Evolutionary conservation across 202 grass and related monocot genomes (phyloP), one percentile per base, ranked within the genome.

Genomic region (Elaeis oleifera): DNA sequence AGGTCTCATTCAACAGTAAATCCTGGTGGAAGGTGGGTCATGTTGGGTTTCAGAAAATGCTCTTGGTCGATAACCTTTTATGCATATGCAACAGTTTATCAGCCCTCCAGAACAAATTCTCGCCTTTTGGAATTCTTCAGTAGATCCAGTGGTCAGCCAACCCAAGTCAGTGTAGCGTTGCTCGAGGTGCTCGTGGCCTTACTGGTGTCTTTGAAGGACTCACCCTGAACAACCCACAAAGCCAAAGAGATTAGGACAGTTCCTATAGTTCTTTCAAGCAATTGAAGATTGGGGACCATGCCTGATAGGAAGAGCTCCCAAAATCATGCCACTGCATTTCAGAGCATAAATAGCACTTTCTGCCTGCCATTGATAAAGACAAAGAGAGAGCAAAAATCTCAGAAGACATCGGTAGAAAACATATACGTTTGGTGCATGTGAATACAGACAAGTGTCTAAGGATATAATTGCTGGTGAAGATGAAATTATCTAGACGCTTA

Each of bases 11-110:
- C 8, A 44, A 44, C 11, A 44, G 9, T 44, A 44, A 5, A 44
- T 6, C 1, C 36, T 44, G 36, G 36, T 44, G 36, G 36, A 44
- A 44, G 36, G 36, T 44, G 36, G 36, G 36, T 44, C 9, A 44
- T 44, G 8, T 44, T 44, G 36, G 36, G 8, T 13, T 44, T 44
- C 36, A 44, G 36, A 44, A 44, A 44, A 44, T 13, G 36, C 36
- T 62, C 61, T 48, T 51, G 24, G 24, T 57, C 60, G 65, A 58
- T 54, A 81, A 7, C 51, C 29, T 36, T 39, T 71, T 58, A 78
- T 68, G 81, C 31, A 80, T 53, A 59, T 59, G 50, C 70, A 53
- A 72, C 64, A 48, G 28, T 63, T 69, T 24, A 75, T 61, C 74
- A 60, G 72, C 71, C 63, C 60, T 53, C 39, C 29, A 59, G 67